Evolutionary conservation across 75 land plant species (phyloP).

Genomic region (Sequoia sempervirens): DNA sequence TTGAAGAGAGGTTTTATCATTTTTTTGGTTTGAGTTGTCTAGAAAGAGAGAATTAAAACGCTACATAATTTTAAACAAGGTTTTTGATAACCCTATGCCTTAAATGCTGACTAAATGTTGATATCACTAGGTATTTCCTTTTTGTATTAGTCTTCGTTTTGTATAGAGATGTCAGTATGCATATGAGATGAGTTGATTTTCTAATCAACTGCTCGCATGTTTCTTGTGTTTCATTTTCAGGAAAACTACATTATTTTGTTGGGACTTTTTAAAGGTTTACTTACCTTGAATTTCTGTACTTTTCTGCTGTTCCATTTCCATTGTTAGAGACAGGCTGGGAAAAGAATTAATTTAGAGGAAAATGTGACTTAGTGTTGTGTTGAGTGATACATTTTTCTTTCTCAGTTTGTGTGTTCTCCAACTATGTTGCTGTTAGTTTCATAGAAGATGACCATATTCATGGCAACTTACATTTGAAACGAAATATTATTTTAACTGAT

Average conservation of each 20-base stretch:
- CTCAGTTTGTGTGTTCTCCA: background rate
- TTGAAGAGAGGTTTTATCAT: too few relatives aligned
- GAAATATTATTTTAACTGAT: background rate
- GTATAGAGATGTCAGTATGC: background rate
- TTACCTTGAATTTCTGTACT: background rate
- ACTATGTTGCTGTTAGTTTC: background rate
- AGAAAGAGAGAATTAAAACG: too few relatives aligned
- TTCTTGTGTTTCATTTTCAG: background rate
- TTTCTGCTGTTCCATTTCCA: background rate
- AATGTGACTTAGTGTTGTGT: background rate
- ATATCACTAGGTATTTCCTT: background rate
- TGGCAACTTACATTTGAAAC: background rate
- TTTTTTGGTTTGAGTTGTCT: too few relatives aligned
- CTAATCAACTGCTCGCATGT: background rate
- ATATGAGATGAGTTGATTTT: background rate
- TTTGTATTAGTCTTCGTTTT: background rate
- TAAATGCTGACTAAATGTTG: background rate
- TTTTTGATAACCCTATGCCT: background rate
- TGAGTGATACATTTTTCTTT: background rate
- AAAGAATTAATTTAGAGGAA: background rate
- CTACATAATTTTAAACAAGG: background rate
- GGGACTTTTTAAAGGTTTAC: background rate
- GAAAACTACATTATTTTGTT: too few relatives aligned
- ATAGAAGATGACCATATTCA: background rate
- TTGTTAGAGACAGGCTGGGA: background rate